Evolutionary conservation across 2,329 filamentous ascomycete genomes (phyloP), one percentile per base, ranked within the genome.

Genomic region (Lizonia empirigonia): DNA sequence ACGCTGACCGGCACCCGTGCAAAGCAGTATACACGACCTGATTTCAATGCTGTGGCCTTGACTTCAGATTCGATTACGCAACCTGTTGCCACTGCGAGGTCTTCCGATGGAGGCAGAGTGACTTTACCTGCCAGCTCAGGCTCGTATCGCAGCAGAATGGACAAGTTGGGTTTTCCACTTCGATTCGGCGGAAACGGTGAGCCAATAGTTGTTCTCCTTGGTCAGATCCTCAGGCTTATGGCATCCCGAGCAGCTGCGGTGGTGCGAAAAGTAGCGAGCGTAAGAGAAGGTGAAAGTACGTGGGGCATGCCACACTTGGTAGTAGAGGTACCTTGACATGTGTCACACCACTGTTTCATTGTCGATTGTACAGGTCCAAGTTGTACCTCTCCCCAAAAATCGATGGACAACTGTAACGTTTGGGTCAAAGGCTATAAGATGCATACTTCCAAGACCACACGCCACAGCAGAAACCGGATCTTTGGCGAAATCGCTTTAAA

Each of bases 111-210:
- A 4, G 20, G 27, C 1, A 55, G 59, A 7, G 45, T 44, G 5
- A 57, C 51, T 5, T 60, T 29, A 5, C 52, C 54, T 18, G 57
- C 56, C 1, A 57, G 59, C 29, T 58, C 54, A 13, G 59, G 59
- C 9, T 51, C 55, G 41, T 56, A 53, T 5, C 59, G 55, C 6
- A 57, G 37, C n/a, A 13, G 57, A 45, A 61, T 8, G 48, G 48
- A 2, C 44, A 45, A 5, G 56, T 59, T 2, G 42, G 3, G 36
- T 40, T 8, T 51, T 34, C 58, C 56, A 59, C 29, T 34, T 58
- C 5, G 44, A 7, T 12, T 40, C 29, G 16, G 12, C 2, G 7
- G 45, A 12, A 29, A 23, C 24, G 16, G 18, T 40, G 15, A 48
- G 7, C 13, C 20, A 27, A 7, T 40, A 12, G 9, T 34, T 34